Conservation (phyloP, 441 rosid genomes). For the Euphorbia celastroides region DNA sequence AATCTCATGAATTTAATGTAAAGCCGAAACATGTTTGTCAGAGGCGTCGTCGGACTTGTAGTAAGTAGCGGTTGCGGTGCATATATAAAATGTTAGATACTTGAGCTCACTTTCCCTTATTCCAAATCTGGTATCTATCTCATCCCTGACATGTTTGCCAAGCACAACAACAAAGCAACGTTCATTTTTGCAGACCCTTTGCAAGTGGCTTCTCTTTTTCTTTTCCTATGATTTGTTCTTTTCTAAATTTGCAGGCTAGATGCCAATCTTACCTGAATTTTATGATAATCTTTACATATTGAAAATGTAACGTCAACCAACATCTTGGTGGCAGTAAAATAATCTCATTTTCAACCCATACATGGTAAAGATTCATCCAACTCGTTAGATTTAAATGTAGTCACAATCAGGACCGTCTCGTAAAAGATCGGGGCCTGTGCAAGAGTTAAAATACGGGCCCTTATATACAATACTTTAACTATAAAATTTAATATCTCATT, state of each 20-base stretch:
- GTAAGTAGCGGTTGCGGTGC: not conserved
- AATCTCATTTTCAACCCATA: too few species aligned
- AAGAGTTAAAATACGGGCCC: too few species aligned
- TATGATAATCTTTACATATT: not conserved
- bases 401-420: too few species aligned
- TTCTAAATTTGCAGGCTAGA: not conserved
- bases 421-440: too few species aligned
- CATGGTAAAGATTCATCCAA: too few species aligned
- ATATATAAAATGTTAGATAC: not conserved
- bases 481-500: too few species aligned
- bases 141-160: not conserved
- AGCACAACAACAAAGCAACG: slow-evolving; percentile 53
- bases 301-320: too few species aligned
- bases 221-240: not conserved
- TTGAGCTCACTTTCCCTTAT: slow-evolving; percentile 4
- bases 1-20: not conserved
- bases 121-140: not conserved
- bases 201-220: not conserved
- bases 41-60: not conserved
- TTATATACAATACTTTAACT: too few species aligned
- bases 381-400: too few species aligned
- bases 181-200: slow-evolving; percentile 51
- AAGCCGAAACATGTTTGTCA: not conserved
- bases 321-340: too few species aligned
- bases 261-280: not conserved